These are phyloP conservation scores for Talaromyces stipitatus DNA, from an alignment of 495 filamentous ascomycete genomes.

Conservation along the genomic window DNA sequence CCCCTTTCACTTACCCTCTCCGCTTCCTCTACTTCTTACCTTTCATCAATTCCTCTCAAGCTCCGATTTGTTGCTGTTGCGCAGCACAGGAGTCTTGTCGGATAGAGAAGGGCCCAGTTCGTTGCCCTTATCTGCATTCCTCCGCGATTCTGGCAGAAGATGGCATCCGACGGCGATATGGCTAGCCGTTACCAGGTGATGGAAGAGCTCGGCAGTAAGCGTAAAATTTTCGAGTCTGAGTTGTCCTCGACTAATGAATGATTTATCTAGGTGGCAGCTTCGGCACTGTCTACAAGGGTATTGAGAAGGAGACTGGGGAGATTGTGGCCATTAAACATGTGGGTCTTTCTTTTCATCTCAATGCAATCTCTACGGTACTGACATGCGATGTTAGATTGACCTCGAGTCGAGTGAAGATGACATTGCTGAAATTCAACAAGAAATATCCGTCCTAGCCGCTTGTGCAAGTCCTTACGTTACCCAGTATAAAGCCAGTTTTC, in stretches of 20 bases:
- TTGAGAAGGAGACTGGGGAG: conserved; percentile 77
- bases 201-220: conserved; percentile 87
- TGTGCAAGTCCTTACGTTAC: conserved; percentile 91
- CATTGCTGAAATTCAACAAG: conserved; percentile 94
- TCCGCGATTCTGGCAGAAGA: conserved; percentile 13
- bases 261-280: conserved; percentile 71
- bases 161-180: conserved; percentile 57
- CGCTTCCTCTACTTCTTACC: not conserved
- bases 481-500: conserved; percentile 91
- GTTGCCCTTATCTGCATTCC: not conserved
- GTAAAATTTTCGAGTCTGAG: conserved; percentile 2
- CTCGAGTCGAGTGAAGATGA: conserved; percentile 97
- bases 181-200: conserved; percentile 78
- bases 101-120: not conserved
- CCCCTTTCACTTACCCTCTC: not conserved
- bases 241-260: conserved; percentile 11
- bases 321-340: conserved; percentile 90
- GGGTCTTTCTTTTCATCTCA: conserved; percentile 17
- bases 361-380: not conserved
- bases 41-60: not conserved
- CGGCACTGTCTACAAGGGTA: conserved; percentile 92
- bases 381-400: conserved; percentile 65
- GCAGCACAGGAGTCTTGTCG: not conserved
- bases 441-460: conserved; percentile 91
- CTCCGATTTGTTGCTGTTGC: not conserved